Evolutionary conservation across 805 yeast genomes (phyloP).

Genomic region (Barnettozyma pratensis): DNA sequence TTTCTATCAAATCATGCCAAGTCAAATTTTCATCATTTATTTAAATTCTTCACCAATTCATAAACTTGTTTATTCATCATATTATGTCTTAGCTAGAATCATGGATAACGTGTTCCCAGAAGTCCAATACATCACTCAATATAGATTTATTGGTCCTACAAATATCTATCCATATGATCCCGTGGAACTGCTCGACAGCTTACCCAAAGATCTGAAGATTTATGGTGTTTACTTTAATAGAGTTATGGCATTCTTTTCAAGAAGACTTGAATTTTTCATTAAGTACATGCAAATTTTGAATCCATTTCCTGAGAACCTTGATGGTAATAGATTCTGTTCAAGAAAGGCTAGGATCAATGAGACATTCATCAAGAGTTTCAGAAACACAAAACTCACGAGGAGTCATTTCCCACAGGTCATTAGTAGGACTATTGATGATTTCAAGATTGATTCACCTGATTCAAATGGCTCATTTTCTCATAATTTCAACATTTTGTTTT

Average conservation of each 20-base stretch:
- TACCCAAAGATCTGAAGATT: conserved; percentile 7
- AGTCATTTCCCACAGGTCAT: conserved; percentile 19
- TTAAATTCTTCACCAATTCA: conserved; percentile 9
- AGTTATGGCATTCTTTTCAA: conserved; percentile 18
- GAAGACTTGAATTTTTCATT: conserved; percentile 18
- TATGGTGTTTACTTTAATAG: conserved; percentile 17
- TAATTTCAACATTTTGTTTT: conserved; percentile 14
- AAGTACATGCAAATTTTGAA: conserved; percentile 19
- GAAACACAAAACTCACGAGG: conserved; percentile 9
- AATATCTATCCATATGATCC: conserved; percentile 16
- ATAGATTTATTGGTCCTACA: conserved; percentile 24
- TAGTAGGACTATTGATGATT: background rate
- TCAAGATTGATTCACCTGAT: background rate
- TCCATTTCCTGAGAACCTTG: conserved; percentile 17
- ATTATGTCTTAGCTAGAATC: conserved; percentile 11
- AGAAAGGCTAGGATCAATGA: conserved; percentile 18
- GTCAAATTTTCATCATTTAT: conserved; percentile 14
- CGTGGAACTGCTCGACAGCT: conserved; percentile 3
- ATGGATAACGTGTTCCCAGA: conserved; percentile 24
- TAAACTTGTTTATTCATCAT: conserved; percentile 14
- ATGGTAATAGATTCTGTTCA: conserved; percentile 16
- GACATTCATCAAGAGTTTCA: conserved; percentile 12
- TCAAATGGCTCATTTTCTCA: conserved; percentile 8
- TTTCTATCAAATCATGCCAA: conserved; percentile 18
- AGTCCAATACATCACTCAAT: conserved; percentile 14